Evolutionary conservation across 257 asterid genomes (phyloP).

Genomic region (Paulownia fortunei): DNA sequence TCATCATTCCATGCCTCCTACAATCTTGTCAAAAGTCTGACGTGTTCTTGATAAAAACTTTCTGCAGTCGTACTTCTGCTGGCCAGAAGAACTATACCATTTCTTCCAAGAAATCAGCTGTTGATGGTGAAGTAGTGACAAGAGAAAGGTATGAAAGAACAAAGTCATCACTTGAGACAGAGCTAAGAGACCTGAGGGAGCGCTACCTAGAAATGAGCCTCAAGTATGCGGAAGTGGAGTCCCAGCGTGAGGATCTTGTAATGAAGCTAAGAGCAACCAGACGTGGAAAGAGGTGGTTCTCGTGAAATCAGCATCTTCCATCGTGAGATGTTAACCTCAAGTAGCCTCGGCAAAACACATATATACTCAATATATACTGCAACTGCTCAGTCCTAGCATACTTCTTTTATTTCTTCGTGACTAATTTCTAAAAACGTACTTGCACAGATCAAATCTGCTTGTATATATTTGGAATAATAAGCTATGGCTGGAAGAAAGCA

Average conservation of each 20-base stretch:
- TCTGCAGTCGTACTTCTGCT: too few relatives aligned
- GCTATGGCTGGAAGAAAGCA: too few relatives aligned
- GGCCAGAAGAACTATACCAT: too few relatives aligned
- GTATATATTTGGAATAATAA: conserved; percentile 26
- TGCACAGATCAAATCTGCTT: conserved; percentile 20
- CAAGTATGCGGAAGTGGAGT: conserved; percentile 90
- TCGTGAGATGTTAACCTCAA: not conserved
- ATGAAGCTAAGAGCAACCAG: conserved; percentile 78
- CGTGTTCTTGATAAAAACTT: too few relatives aligned
- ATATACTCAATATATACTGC: not conserved
- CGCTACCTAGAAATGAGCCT: conserved; percentile 92
- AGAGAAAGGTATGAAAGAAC: conserved; percentile 66
- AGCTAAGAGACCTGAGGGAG: conserved; percentile 77
- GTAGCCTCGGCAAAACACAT: not conserved
- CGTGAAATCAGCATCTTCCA: conserved; percentile 35
- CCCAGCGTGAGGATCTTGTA: conserved; percentile 83
- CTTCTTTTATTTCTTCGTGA: not conserved
- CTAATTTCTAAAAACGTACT: conserved; percentile 27
- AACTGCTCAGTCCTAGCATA: not conserved
- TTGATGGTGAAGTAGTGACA: conserved; percentile 41
- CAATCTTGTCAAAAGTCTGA: too few relatives aligned
- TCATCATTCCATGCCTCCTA: too few relatives aligned
- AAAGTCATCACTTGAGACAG: conserved; percentile 76
- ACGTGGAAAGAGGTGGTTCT: conserved; percentile 73
- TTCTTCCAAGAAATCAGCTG: conserved; percentile 34